Base-by-base conservation (phyloP, 495 filamentous ascomycete species). In the Penicillium flavigenum region DNA sequence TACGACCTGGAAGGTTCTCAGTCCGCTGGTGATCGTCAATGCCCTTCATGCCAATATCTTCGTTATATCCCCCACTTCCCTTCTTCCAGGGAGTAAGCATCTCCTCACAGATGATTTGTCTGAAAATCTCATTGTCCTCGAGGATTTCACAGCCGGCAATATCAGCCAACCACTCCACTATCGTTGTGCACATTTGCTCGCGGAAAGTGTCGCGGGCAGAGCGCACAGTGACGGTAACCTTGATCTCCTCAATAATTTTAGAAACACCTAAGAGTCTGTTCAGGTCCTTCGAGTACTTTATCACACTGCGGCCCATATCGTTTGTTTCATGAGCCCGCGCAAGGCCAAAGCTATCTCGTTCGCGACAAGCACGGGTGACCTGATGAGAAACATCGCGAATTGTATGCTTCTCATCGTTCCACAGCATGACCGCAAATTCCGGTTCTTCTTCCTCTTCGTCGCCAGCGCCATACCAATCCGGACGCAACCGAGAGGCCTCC, bases 361-460 rank as follows among this genome's bases (percentile, higher is more conserved):
- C 82, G 59, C 85, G 88, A 79, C 95, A 98, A 49, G 94, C 95
- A 52, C 95, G 83, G 4, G 88, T 88, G 16, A 98, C 91, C 69
- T 96, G 92, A 32, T 92, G 82, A 55, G 86, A 76, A 10, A 98
- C 92, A 70, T 98, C 94, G n/a, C 82, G 78, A 49, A 97, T 86
- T 0, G 94, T 98, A 68, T 98, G 94, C 74, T 98, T 98, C 72
- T 98, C 94, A 58, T 98, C 94, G 62, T 98, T 98, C 94, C 94
- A 98, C 8, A 98, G 77, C 19, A 96, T 72, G n/a, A 98, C 74
- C 4, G 90, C 86, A 68, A 86, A 98, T 63, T 96, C 91, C 14
- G 85, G 81, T 22, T 84, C 73, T 22, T 77, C 77, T 22, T 85
- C 80, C 32, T 64, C 62, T 31, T 72, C 72, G 56, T 87, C 81